phyloP scores from a whole-genome alignment of 371 early-diverging fungal genomes.

The Lichtheimia corymbifera region DNA sequence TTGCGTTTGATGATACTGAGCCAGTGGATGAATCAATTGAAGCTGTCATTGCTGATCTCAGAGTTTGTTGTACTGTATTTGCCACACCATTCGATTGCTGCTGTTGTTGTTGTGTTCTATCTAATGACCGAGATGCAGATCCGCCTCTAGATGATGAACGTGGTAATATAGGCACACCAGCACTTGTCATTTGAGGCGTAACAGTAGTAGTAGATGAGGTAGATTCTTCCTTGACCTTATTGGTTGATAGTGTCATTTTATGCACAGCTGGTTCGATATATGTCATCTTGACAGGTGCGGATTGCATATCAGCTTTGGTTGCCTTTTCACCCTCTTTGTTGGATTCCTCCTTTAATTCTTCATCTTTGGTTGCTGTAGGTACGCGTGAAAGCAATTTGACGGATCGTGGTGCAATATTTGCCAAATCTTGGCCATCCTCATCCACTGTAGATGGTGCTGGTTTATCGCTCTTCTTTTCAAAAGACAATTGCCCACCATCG shows the following conservation, averaged over 20 bases:
- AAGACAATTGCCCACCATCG: conserved; percentile 21
- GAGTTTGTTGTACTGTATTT: too few relatives aligned
- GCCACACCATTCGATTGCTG: too few relatives aligned
- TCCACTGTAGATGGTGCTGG: not conserved
- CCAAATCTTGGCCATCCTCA: conserved; percentile 14
- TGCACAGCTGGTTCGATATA: conserved; percentile 37
- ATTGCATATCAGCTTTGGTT: not conserved
- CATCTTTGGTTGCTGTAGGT: conserved; percentile 10
- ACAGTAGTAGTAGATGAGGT: not conserved
- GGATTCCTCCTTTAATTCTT: not conserved
- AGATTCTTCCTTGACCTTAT: not conserved
- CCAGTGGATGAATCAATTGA: conserved; percentile 6
- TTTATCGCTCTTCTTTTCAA: not conserved
- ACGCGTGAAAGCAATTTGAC: conserved; percentile 29
- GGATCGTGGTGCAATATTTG: conserved; percentile 24
- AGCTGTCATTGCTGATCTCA: conserved; percentile 5
- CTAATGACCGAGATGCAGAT: not conserved
- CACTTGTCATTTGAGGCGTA: not conserved
- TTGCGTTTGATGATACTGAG: not conserved
- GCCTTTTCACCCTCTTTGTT: not conserved
- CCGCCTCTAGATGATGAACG: conserved; percentile 1
- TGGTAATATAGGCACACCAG: not conserved
- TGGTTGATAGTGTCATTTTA: conserved; percentile 22
- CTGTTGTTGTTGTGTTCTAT: too few relatives aligned
- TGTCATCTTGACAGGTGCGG: conserved; percentile 37